phyloP scores from a whole-genome alignment of 2,329 filamentous ascomycete genomes.

The Fusarium tricinctum region DNA sequence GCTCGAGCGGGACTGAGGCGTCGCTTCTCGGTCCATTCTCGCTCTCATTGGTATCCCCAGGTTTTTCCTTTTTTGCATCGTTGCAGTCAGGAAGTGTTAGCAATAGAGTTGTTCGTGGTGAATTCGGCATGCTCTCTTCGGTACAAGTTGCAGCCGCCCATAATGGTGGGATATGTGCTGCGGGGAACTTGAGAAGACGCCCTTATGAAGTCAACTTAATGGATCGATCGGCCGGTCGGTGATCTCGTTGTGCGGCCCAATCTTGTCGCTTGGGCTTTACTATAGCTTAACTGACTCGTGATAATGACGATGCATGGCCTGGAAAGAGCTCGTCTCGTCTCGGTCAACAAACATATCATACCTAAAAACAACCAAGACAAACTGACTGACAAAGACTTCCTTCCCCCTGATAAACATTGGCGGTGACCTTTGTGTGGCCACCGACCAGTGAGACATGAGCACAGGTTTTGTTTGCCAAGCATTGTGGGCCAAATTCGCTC shows the following conservation, averaged over 20 bases:
- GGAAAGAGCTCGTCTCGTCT: background rate
- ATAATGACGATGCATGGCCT: background rate
- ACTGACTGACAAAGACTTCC: constrained; percentile 4
- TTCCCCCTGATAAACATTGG: constrained; percentile 7
- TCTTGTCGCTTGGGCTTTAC: background rate
- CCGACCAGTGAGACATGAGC: constrained; percentile 7
- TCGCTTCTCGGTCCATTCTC: constrained; percentile 47
- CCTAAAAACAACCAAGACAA: constrained; percentile 9
- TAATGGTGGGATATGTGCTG: background rate
- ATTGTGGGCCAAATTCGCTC: constrained; percentile 33
- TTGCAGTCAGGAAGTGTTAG: constrained; percentile 14
- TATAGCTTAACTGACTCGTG: constrained; percentile 11
- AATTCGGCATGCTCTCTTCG: constrained; percentile 3
- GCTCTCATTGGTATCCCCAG: constrained; percentile 50
- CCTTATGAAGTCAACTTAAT: background rate
- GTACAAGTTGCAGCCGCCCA: background rate
- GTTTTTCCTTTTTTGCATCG: constrained; percentile 31
- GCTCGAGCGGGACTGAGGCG: constrained; percentile 33
- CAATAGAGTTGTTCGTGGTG: constrained; percentile 17
- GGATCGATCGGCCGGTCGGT: constrained; percentile 1
- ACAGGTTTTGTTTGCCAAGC: constrained; percentile 37
- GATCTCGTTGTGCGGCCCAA: too few species aligned
- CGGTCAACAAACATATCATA: background rate
- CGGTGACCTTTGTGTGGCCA: constrained; percentile 24
- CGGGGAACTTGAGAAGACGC: background rate